phyloP scores from a whole-genome alignment of 2,329 filamentous ascomycete genomes.

The Aspergillus sp. region DNA sequence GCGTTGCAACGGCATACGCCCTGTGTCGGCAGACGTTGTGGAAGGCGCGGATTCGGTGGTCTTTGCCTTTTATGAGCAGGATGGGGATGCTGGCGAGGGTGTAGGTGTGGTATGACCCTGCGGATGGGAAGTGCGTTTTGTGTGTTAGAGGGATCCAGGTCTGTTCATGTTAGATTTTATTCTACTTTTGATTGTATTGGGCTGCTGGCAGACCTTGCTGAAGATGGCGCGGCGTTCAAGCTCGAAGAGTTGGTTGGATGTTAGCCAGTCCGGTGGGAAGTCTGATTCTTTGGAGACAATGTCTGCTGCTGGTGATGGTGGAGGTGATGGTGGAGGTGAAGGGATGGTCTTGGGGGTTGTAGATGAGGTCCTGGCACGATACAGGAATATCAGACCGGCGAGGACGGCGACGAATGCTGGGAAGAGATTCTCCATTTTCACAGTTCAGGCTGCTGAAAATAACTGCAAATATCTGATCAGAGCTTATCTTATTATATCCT shows the following conservation, averaged over 20 bases:
- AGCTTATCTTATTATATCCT: no score
- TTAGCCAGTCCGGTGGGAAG: slow-evolving; percentile 41
- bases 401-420: slow-evolving; percentile 10
- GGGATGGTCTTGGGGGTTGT: no score
- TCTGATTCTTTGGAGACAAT: slow-evolving; percentile 42
- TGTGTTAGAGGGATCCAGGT: slow-evolving; percentile 39
- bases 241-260: slow-evolving; percentile 44
- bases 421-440: not conserved
- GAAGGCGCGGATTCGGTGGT: slow-evolving; percentile 56
- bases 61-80: slow-evolving; percentile 53
- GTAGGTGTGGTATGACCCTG: slow-evolving; percentile 59
- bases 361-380: not conserved
- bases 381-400: slow-evolving; percentile 10
- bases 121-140: slow-evolving; percentile 48
- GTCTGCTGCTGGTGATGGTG: not conserved
- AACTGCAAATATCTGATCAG: no score
- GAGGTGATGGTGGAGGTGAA: not conserved
- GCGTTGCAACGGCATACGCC: slow-evolving; percentile 58
- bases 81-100: slow-evolving; percentile 58
- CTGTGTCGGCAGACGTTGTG: slow-evolving; percentile 65
- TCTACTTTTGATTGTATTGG: not conserved
- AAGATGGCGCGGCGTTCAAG: slow-evolving; percentile 53
- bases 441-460: not conserved
- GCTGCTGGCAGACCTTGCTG: slow-evolving; percentile 40
- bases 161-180: slow-evolving; percentile 17